Base-by-base conservation (phyloP, 345 rosid species). In the Hirschfeldia incana region DNA sequence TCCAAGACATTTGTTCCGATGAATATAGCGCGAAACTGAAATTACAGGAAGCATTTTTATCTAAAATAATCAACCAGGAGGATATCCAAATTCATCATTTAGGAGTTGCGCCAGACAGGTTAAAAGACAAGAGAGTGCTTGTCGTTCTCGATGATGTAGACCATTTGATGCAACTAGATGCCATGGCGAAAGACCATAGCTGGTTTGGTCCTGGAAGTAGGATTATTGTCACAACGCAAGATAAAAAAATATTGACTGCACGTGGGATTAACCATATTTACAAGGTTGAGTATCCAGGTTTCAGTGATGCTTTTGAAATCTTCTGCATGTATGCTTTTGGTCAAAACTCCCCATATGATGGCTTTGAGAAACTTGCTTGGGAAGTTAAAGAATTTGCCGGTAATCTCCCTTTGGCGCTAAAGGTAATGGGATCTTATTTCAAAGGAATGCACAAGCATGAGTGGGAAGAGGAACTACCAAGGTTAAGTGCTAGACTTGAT, bases 381-480 rank as follows among this genome's bases (percentile, higher is more conserved):
- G 53, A 27, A 8, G 66, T 72, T 8, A 65, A 65, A 8, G 0
- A 6, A 13, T 55, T 78, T 78, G 67, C 66, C 10, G 11, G 76
- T 12, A 74, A 81, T 0, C 42, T 83, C 16, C 89, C 84, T 3
- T 16, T 87, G 17, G 84, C 82, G 28, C 80, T 87, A 8, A 77
- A 58, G 51, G 75, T 83, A 26, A 29, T 82, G 21, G 85, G 87
- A 9, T 77, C 76, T 2, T 21, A 42, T 42, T 62, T 85, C 8
- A 44, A 9, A 6, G 70, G 53, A 9, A 74, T 17, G 44, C 1
- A 9, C 11, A 44, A 26, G 12, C 5, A 28, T 0, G 34, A 73
- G 4, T 82, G 84, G 89, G 27, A 34, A 70, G 59, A 72, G 28
- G 63, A 32, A 3, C 9, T 83, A 13, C 76, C 75, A 3, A 82